Evolutionary conservation across 768 basidiomycete genomes (phyloP).

Genomic region (Rhizopogon sp.): DNA sequence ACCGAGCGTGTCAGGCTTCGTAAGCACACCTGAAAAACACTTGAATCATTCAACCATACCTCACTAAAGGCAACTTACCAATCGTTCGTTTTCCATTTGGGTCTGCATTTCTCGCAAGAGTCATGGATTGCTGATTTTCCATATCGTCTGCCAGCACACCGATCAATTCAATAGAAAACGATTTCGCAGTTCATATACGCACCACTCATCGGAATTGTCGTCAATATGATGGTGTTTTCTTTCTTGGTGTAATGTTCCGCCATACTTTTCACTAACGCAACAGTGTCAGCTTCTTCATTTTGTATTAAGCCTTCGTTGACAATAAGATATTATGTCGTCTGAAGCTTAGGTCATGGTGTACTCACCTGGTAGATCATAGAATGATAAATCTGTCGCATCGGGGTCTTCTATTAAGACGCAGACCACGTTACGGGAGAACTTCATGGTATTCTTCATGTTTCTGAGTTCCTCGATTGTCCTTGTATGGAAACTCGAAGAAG

Average conservation of each 20-base stretch:
- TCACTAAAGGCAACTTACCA: slow-evolving; percentile 31
- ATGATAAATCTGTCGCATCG: slow-evolving; percentile 32
- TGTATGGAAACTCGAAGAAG: slow-evolving; percentile 13
- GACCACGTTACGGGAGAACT: slow-evolving; percentile 38
- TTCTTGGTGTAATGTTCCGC: slow-evolving; percentile 41
- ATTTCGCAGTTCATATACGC: neutral
- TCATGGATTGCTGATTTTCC: slow-evolving; percentile 56
- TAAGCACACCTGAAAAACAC: neutral
- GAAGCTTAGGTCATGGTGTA: neutral
- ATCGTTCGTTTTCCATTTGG: slow-evolving; percentile 55
- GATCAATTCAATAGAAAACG: neutral
- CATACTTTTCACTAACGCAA: slow-evolving; percentile 43
- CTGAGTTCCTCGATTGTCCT: slow-evolving; percentile 22
- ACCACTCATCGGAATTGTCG: slow-evolving; percentile 66
- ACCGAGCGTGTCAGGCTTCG: too few relatives aligned
- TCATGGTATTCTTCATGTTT: slow-evolving; percentile 16
- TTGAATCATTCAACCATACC: neutral
- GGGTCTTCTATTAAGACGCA: slow-evolving; percentile 38
- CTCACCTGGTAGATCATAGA: slow-evolving; percentile 36
- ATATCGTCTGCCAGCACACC: slow-evolving; percentile 48
- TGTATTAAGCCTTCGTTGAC: slow-evolving; percentile 39
- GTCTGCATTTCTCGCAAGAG: slow-evolving; percentile 49
- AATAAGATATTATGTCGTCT: neutral
- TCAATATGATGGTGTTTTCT: slow-evolving; percentile 56
- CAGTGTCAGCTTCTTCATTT: slow-evolving; percentile 38